Conservation (phyloP, 352 stramenopile genomes). For the Lagenidium giganteum region DNA sequence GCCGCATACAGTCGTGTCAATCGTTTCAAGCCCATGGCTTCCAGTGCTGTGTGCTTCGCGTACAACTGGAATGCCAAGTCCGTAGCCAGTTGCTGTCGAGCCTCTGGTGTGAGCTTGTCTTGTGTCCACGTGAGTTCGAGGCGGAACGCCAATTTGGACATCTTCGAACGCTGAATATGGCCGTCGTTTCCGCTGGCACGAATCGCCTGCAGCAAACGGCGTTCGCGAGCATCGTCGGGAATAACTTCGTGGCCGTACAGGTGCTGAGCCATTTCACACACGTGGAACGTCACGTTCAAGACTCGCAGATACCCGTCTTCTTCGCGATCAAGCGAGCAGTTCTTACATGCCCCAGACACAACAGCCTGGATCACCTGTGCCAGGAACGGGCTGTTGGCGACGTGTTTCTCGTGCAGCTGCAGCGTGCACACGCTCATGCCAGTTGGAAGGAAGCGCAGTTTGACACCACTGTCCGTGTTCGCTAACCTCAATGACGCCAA, state of each 20-base stretch:
- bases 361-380: slow-evolving; percentile 25
- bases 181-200: slow-evolving; percentile 44
- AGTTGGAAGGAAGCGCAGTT: slow-evolving; percentile 24
- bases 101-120: neutral
- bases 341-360: slow-evolving; percentile 16
- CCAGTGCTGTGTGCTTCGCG: slow-evolving; percentile 46
- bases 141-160: slow-evolving; percentile 46
- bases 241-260: slow-evolving; percentile 15
- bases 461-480: slow-evolving; percentile 1
- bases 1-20: slow-evolving; percentile 54
- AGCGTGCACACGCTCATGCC: slow-evolving; percentile 53
- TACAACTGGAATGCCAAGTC: slow-evolving; percentile 47
- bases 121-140: slow-evolving; percentile 32
- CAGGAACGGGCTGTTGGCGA: slow-evolving; percentile 29
- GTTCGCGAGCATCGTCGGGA: slow-evolving; percentile 26
- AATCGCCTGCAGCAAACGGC: slow-evolving; percentile 46
- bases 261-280: slow-evolving; percentile 37
- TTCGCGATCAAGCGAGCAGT: slow-evolving; percentile 19
- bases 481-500: slow-evolving; percentile 12
- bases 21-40: slow-evolving; percentile 49
- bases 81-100: slow-evolving; percentile 12
- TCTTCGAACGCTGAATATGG: slow-evolving; percentile 47
- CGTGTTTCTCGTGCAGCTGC: slow-evolving; percentile 45
- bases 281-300: slow-evolving; percentile 45
- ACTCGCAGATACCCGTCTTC: slow-evolving; percentile 64